These are phyloP conservation scores for Anisodus acutangulus DNA, from an alignment of 257 asterid genomes.

Conservation along the genomic window DNA sequence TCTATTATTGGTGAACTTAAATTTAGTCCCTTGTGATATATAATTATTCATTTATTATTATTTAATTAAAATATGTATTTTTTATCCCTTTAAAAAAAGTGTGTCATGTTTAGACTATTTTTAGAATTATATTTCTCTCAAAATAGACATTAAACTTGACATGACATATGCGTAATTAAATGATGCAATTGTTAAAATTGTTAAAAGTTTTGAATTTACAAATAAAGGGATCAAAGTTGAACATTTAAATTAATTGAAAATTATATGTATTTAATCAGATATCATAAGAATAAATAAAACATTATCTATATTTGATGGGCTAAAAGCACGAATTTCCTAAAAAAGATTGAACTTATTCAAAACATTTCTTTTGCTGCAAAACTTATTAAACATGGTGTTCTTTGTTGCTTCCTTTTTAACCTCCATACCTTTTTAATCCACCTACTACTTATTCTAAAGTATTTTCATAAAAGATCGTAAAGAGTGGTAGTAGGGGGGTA, in stretches of 20 bases:
- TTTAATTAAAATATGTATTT: neutral
- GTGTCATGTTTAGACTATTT: neutral
- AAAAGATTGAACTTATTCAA: neutral
- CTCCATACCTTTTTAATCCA: constrained; percentile 17
- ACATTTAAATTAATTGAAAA: neutral
- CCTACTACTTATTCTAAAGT: constrained; percentile 7
- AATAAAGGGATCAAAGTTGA: neutral
- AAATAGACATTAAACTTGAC: neutral
- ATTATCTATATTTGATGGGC: neutral
- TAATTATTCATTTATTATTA: neutral
- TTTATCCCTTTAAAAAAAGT: neutral
- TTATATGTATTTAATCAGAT: neutral
- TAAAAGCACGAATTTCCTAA: neutral
- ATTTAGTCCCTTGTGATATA: neutral
- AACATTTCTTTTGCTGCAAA: too few relatives aligned
- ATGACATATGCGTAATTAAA: neutral
- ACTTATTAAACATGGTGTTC: neutral
- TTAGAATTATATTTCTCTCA: neutral
- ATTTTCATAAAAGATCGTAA: neutral
- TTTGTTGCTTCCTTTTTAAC: neutral
- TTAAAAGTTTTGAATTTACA: too few relatives aligned
- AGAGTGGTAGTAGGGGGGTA: neutral
- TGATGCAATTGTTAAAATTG: neutral
- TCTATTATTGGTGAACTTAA: neutral
- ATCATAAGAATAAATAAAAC: neutral